A percentile compares a stretch with the other conserved stretches of the same genome.
Evolutionary conservation across 106 monocot species (phyloP).

Genomic region (Triglochin maritima): DNA sequence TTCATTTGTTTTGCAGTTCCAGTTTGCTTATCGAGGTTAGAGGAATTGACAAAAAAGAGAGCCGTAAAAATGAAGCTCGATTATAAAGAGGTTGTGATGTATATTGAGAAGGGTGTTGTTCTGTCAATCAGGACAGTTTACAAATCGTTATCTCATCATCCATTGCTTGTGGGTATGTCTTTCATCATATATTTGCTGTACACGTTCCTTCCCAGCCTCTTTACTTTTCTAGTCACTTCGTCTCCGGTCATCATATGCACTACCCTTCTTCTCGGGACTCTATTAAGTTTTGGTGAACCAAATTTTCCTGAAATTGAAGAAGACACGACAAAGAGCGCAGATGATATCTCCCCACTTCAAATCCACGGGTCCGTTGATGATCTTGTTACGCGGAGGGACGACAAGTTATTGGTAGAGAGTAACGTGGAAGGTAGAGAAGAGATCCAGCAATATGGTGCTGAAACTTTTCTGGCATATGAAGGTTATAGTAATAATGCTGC

Average conservation of each 20-base stretch:
- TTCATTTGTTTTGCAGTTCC: neutral
- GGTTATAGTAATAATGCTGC: neutral
- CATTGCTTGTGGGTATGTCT: slow-evolving; percentile 31
- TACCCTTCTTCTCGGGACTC: slow-evolving; percentile 50
- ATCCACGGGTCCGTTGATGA: slow-evolving; percentile 4
- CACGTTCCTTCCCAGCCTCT: slow-evolving; percentile 42
- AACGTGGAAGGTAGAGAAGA: slow-evolving; percentile 4
- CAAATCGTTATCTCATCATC: slow-evolving; percentile 29
- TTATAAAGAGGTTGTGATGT: slow-evolving; percentile 18
- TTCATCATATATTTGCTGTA: slow-evolving; percentile 37
- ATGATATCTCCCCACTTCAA: slow-evolving; percentile 29
- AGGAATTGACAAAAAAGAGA: neutral
- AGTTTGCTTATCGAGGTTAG: neutral
- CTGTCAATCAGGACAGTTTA: slow-evolving; percentile 27
- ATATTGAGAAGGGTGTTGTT: slow-evolving; percentile 29
- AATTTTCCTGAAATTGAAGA: slow-evolving; percentile 35
- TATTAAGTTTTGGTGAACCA: slow-evolving; percentile 57
- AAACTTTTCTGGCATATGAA: slow-evolving; percentile 23
- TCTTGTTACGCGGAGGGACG: slow-evolving; percentile 5
- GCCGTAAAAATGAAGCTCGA: slow-evolving; percentile 1
- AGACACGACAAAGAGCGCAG: slow-evolving; percentile 18
- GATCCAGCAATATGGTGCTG: slow-evolving; percentile 1
- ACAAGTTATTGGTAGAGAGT: neutral
- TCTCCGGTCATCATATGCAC: slow-evolving; percentile 59
- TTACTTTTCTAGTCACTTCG: slow-evolving; percentile 36